Percentiles rank a stretch among this genome's conserved stretches.
Conservation (phyloP, 441 rosid species). For the Populus hybrid region DNA sequence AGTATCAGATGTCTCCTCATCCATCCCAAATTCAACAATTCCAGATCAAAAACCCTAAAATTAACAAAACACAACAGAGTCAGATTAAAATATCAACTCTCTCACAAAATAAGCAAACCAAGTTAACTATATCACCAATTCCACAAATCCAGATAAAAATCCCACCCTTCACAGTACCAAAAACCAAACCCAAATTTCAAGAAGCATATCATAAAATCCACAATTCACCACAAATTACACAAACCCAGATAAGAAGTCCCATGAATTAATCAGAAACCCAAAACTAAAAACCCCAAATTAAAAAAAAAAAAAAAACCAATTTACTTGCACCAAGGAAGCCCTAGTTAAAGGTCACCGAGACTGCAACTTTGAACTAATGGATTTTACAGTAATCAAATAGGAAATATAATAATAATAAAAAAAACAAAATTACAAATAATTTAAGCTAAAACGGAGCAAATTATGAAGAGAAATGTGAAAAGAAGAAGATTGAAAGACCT, state of each 20-base stretch:
- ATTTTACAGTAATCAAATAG: neutral
- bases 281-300: neutral
- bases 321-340: conserved; percentile 14
- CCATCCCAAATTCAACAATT: conserved; percentile 42
- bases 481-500: conserved; percentile 11
- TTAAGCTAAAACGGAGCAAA: neutral
- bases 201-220: conserved; percentile 7
- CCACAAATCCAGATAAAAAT: conserved; percentile 16
- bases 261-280: neutral
- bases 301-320: neutral
- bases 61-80: neutral
- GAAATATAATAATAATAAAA: too few species aligned
- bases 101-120: conserved; percentile 12
- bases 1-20: conserved; percentile 65
- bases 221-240: conserved; percentile 3
- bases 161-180: conserved; percentile 8
- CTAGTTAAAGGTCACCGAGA: conserved; percentile 17
- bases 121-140: conserved; percentile 4
- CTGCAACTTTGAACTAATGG: neutral
- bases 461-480: neutral
- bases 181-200: conserved; percentile 16
- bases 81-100: conserved; percentile 20
- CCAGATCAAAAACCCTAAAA: conserved; percentile 16
- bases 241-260: conserved; percentile 16
- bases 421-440: neutral